A percentile compares a stretch with the other conserved stretches of the same genome.
phyloP scores from a whole-genome alignment of 2,329 filamentous ascomycete genomes.

The Elsinoe australis region DNA sequence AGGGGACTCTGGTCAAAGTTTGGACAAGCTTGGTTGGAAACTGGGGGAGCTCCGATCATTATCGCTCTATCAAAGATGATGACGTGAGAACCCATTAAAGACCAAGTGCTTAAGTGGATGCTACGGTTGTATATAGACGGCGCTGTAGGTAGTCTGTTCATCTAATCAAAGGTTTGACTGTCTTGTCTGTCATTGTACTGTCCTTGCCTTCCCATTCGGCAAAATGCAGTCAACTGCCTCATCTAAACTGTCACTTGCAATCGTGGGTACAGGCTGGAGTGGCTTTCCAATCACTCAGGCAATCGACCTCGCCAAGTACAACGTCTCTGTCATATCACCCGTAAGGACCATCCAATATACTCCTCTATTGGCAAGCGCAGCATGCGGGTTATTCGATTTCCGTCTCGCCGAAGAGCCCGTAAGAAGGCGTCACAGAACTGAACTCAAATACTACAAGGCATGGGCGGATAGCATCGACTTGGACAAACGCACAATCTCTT shows the following conservation, averaged over 20 bases:
- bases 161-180: no score
- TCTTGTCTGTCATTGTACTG: no score
- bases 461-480: conserved; percentile 35
- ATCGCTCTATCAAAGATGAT: neutral
- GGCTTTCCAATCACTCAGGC: conserved; percentile 35
- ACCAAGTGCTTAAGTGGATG: no score
- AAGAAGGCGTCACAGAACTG: conserved; percentile 28
- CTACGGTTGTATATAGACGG: no score
- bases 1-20: neutral
- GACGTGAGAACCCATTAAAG: neutral
- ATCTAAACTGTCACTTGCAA: conserved; percentile 23
- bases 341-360: conserved; percentile 39
- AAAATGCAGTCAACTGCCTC: conserved; percentile 18
- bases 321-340: conserved; percentile 38
- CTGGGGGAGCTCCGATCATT: conserved; percentile 8
- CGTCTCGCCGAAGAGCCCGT: conserved; percentile 41
- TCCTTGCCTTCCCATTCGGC: neutral
- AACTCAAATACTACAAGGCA: conserved; percentile 36
- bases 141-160: neutral
- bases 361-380: conserved; percentile 39
- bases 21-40: conserved; percentile 11
- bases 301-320: conserved; percentile 32
- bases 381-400: conserved; percentile 40
- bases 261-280: conserved; percentile 38
- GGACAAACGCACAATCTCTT: conserved; percentile 29